Evolutionary conservation across 2,329 filamentous ascomycete genomes (phyloP), one percentile per base, ranked within the genome.

Genomic region (Juglanconis oblonga): DNA sequence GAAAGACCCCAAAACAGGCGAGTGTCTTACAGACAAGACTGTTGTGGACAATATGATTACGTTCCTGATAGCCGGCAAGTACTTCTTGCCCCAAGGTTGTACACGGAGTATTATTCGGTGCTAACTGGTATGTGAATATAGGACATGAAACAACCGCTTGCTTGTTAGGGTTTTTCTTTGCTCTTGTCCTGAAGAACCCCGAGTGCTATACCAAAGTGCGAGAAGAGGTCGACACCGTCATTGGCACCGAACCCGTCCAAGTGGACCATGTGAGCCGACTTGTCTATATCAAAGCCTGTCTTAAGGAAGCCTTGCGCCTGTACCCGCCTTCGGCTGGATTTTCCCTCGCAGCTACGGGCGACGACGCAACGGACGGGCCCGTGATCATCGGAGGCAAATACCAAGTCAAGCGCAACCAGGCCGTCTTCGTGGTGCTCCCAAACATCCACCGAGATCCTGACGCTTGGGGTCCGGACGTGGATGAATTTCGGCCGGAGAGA

Each of bases 11-110:
- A 56, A 54, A 3, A 65, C 65, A 4, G 64, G 65, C n/a, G 64
- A 64, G 52, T 49, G 52, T 2, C 56, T 64, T 5, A 61, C 60
- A 5, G 62, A 64, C n/a, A 61, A 63, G 45, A 55, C 48, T 4
- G 57, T 66, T n/a, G 55, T 59, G 4, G 57, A 64, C n/a, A 64
- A 66, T 35, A 55, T 64, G 48, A 65, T 66, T 24, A 67, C 10
- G 24, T 59, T 59, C 11, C 29, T 58, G 13, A 42, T 54, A 40
- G 57, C 51, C 10, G 52, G 50, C 38, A 24, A 17, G 50, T 38
- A 7, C 10, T 13, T 24, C 7, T 24, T 10, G 6, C 14, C 36
- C 24, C 24, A 24, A 11, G 7, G 24, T 31, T 17, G 38, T 52
- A 10, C n/a, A 42, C 36, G 14, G 49, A 36, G 9, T 10, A 4